A percentile compares a stretch with the other conserved stretches of the same genome.
Evolutionary conservation across 495 filamentous ascomycete species (phyloP).

Genomic region (Penicillium cataractarum): DNA sequence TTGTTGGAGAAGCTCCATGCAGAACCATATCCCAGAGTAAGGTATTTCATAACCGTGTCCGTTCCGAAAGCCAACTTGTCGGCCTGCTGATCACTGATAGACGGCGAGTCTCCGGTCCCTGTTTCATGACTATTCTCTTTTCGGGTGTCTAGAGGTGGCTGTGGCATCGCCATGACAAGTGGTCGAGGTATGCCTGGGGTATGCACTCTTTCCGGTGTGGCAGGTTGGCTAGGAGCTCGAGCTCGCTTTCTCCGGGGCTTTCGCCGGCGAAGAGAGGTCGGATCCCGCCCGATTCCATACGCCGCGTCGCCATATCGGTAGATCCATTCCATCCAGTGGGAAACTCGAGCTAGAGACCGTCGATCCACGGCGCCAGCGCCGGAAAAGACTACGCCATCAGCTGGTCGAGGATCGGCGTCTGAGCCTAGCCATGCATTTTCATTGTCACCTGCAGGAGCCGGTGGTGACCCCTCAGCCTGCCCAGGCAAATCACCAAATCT

Average conservation of each 20-base stretch:
- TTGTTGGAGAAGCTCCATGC: constrained; percentile 54
- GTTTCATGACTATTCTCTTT: constrained; percentile 14
- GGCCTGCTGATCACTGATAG: constrained; percentile 24
- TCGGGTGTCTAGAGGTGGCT: constrained; percentile 23
- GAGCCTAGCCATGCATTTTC: constrained; percentile 64
- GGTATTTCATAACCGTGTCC: constrained; percentile 59
- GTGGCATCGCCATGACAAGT: constrained; percentile 36
- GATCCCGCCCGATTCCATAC: constrained; percentile 80
- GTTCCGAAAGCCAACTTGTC: constrained; percentile 38
- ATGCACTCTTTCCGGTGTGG: constrained; percentile 33
- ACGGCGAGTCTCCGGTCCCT: constrained; percentile 22
- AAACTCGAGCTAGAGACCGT: constrained; percentile 64
- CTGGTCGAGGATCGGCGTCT: constrained; percentile 61
- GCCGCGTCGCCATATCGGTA: constrained; percentile 76
- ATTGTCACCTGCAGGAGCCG: constrained; percentile 10
- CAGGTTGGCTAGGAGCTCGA: constrained; percentile 12
- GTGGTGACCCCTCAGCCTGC: constrained; percentile 13
- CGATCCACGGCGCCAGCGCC: constrained; percentile 71
- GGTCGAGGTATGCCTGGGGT: constrained; percentile 51
- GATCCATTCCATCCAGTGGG: constrained; percentile 82
- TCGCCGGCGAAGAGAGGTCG: constrained; percentile 57
- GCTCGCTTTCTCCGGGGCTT: constrained; percentile 38
- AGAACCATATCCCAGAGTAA: constrained; percentile 65
- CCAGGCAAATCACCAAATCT: constrained; percentile 67
- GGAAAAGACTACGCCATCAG: constrained; percentile 84